These are phyloP conservation scores for Anacardium occidentale DNA, from an alignment of 345 rosid species.

Conservation along the genomic window DNA sequence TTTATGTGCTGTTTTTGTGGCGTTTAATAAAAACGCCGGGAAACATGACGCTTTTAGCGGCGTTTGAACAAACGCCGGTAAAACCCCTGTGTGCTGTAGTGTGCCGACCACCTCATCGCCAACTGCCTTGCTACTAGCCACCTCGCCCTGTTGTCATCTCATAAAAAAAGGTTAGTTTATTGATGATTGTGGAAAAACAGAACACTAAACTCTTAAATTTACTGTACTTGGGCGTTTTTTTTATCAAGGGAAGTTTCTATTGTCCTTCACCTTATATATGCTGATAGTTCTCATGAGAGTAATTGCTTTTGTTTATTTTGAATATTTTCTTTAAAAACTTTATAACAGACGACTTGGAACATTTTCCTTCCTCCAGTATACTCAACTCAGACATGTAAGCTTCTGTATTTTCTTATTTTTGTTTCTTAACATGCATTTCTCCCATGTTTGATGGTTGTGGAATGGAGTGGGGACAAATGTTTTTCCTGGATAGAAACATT, in stretches of 20 bases:
- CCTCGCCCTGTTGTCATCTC: too few species aligned
- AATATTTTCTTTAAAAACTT: neutral
- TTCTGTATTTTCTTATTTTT: neutral
- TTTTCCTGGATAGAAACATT: constrained; percentile 5
- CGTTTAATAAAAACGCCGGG: too few species aligned
- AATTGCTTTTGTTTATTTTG: neutral
- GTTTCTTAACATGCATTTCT: neutral
- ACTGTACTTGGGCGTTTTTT: constrained; percentile 75
- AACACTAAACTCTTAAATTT: constrained; percentile 5
- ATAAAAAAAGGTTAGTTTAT: too few species aligned
- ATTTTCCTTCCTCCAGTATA: neutral
- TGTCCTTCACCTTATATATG: neutral
- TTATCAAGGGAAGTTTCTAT: constrained; percentile 67
- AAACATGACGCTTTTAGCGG: too few species aligned
- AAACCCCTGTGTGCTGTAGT: too few species aligned
- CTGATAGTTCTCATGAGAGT: neutral
- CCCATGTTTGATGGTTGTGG: neutral
- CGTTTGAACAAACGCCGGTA: too few species aligned
- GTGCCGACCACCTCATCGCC: too few species aligned
- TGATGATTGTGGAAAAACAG: constrained; percentile 1
- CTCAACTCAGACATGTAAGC: neutral
- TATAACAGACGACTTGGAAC: neutral
- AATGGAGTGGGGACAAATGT: neutral
- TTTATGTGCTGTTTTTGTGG: too few species aligned
- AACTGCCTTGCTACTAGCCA: too few species aligned